phyloP scores from a whole-genome alignment of 139 green algal species.

The Nannochloris sp. region DNA sequence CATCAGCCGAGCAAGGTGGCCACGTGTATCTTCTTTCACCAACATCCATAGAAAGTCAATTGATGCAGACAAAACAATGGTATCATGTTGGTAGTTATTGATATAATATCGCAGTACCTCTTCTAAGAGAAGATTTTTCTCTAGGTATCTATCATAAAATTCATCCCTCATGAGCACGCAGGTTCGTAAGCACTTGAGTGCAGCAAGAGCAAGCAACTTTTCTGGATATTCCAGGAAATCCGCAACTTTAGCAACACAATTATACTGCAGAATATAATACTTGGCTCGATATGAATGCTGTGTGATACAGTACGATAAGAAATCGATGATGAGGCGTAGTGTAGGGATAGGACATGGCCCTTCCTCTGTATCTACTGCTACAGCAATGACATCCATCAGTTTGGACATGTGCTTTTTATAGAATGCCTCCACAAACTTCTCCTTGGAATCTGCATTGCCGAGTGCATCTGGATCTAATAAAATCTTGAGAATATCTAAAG shows the following conservation, averaged over 20 bases:
- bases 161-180: conserved; percentile 78
- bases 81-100: conserved; percentile 61
- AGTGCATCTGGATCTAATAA: conserved; percentile 81
- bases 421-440: conserved; percentile 90
- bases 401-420: conserved; percentile 75
- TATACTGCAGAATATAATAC: conserved; percentile 74
- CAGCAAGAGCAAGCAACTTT: conserved; percentile 74
- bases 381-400: conserved; percentile 35
- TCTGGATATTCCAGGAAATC: conserved; percentile 68
- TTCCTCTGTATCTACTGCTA: not conserved
- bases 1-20: conserved; percentile 21
- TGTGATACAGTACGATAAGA: conserved; percentile 91
- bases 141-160: conserved; percentile 69
- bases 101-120: conserved; percentile 74
- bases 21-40: conserved; percentile 30
- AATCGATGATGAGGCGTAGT: conserved; percentile 75
- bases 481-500: conserved; percentile 55
- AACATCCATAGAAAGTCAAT: conserved; percentile 52
- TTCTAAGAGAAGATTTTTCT: conserved; percentile 73
- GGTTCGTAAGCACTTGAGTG: conserved; percentile 85
- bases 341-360: conserved; percentile 13
- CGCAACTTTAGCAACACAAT: conserved; percentile 81
- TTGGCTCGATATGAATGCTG: conserved; percentile 81
- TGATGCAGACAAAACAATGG: conserved; percentile 24
- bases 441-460: conserved; percentile 60